phyloP scores from a whole-genome alignment of 2,329 filamentous ascomycete genomes.

The Helminthosporium solani region DNA sequence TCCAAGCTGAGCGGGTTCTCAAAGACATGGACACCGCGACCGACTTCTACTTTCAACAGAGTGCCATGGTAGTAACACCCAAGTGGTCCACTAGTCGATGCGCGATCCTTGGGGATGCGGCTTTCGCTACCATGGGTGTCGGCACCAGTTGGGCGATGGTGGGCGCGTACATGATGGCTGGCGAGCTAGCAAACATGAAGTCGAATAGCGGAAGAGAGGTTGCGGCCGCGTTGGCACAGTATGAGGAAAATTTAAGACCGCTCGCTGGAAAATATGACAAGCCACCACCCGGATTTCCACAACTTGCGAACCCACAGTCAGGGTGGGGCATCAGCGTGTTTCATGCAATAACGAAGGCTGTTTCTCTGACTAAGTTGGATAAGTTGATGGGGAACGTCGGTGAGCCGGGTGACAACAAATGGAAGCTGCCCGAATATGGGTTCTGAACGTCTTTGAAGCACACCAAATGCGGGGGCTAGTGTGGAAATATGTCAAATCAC shows the following conservation, averaged over 20 bases:
- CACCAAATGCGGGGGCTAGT: too few species aligned
- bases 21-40: conserved; percentile 42
- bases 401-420: neutral
- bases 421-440: neutral
- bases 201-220: neutral
- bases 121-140: conserved; percentile 11
- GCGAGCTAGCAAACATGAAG: conserved; percentile 28
- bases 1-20: conserved; percentile 40
- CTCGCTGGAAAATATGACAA: neutral
- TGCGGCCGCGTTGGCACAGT: neutral
- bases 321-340: neutral
- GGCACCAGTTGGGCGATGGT: conserved; percentile 39
- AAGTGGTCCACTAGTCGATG: conserved; percentile 38
- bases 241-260: neutral
- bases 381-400: neutral
- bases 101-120: conserved; percentile 44
- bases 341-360: neutral
- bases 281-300: neutral
- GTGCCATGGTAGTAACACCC: conserved; percentile 43
- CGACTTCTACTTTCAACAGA: conserved; percentile 50
- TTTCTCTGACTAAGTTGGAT: neutral
- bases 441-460: too few species aligned
- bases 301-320: neutral
- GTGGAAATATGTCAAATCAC: too few species aligned
- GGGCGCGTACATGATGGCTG: conserved; percentile 44